Evolutionary conservation across 768 basidiomycete species (phyloP).

Genomic region (Nidula microcarpa): DNA sequence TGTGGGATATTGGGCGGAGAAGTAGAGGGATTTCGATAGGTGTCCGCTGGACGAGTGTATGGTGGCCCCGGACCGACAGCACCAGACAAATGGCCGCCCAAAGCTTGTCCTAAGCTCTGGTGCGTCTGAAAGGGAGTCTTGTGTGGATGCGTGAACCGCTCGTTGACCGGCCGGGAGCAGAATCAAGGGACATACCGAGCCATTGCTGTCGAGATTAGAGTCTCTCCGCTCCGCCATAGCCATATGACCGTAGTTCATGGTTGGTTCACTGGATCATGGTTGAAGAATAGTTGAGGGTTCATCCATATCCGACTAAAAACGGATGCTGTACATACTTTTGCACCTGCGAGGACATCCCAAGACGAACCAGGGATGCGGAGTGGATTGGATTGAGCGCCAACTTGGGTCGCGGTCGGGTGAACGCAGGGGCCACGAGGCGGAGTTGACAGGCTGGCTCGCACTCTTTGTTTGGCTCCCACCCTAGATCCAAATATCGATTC

Average conservation of each 20-base stretch:
- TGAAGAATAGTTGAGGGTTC: constrained; percentile 2
- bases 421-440: too few species aligned
- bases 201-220: constrained; percentile 51
- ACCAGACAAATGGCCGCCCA: constrained; percentile 48
- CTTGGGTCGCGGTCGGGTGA: too few species aligned
- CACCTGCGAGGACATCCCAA: constrained; percentile 32
- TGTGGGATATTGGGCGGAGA: constrained; percentile 33
- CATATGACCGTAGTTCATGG: constrained; percentile 62
- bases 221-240: constrained; percentile 49
- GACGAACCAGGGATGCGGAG: too few species aligned
- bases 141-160: constrained; percentile 19
- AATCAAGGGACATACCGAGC: constrained; percentile 46
- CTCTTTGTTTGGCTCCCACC: too few species aligned
- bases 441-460: too few species aligned
- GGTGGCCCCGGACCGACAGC: constrained; percentile 23
- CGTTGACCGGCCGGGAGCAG: constrained; percentile 9
- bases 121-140: constrained; percentile 51
- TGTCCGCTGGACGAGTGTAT: constrained; percentile 13
- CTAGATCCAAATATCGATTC: too few species aligned
- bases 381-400: too few species aligned
- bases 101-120: constrained; percentile 61
- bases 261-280: constrained; percentile 43
- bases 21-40: constrained; percentile 35
- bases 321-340: constrained; percentile 34
- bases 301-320: constrained; percentile 8